These are phyloP conservation scores for Rhodotorula babjevae DNA, from an alignment of 768 basidiomycete species.

Conservation along the genomic window DNA sequence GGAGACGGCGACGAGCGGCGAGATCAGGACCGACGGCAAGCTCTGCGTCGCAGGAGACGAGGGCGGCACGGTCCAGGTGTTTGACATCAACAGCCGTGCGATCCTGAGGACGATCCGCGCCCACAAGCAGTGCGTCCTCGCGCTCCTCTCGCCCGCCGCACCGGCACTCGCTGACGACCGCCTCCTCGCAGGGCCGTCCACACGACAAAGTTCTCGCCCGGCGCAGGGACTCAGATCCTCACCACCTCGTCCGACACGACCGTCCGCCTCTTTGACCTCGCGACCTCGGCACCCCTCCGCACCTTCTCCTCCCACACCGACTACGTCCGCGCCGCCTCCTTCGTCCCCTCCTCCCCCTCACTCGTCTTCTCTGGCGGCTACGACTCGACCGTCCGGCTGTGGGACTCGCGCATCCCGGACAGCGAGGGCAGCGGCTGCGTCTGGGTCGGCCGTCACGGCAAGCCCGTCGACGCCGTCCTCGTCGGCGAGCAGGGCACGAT, in stretches of 20 bases:
- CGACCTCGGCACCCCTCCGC: constrained; percentile 67
- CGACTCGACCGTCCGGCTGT: constrained; percentile 81
- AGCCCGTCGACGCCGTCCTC: constrained; percentile 85
- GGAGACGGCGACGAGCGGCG: constrained; percentile 83
- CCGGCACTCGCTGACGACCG: background rate
- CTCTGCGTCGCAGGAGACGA: constrained; percentile 93
- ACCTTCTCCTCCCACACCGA: constrained; percentile 85
- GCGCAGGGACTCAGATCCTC: constrained; percentile 71
- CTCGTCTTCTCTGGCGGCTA: constrained; percentile 89
- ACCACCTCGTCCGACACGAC: constrained; percentile 97
- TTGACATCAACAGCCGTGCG: constrained; percentile 87
- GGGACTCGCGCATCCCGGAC: constrained; percentile 60
- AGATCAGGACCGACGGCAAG: constrained; percentile 87
- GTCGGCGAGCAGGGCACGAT: constrained; percentile 81
- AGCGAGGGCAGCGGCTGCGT: constrained; percentile 73
- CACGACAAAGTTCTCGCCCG: constrained; percentile 80
- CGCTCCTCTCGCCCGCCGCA: background rate
- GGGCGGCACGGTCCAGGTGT: constrained; percentile 80
- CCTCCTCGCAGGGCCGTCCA: constrained; percentile 64
- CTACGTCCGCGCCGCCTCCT: constrained; percentile 89
- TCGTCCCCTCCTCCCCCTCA: constrained; percentile 74
- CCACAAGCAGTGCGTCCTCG: constrained; percentile 66
- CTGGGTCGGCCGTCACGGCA: constrained; percentile 59
- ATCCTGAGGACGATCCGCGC: constrained; percentile 86
- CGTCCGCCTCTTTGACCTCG: constrained; percentile 85